These are phyloP conservation scores for Candida schatavii DNA, from an alignment of 805 yeast species.

Conservation along the genomic window DNA sequence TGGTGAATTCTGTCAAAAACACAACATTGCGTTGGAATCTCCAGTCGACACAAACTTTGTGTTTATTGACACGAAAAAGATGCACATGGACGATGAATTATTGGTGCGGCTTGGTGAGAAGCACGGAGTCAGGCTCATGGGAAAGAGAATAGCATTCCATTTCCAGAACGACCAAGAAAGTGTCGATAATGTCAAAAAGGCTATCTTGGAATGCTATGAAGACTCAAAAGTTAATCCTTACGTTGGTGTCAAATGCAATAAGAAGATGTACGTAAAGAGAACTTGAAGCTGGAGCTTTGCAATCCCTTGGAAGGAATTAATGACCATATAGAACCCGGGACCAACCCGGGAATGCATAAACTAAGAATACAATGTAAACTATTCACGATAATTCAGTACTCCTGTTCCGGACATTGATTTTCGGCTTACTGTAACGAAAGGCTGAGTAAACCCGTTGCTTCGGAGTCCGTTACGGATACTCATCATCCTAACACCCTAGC, in stretches of 20 bases:
- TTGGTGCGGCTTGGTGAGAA: constrained; percentile 44
- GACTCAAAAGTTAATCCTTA: constrained; percentile 54
- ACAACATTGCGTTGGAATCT: constrained; percentile 29
- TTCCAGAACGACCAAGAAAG: constrained; percentile 32
- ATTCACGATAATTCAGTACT: no score
- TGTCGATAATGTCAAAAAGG: constrained; percentile 37
- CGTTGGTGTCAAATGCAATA: constrained; percentile 5
- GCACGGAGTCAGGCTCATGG: constrained; percentile 63
- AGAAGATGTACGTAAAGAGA: constrained; percentile 5
- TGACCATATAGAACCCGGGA: no score
- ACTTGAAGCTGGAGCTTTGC: no score
- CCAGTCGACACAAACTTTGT: constrained; percentile 43
- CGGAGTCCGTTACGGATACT: no score
- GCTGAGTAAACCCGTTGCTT: no score
- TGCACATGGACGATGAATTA: constrained; percentile 25
- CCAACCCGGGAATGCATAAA: no score
- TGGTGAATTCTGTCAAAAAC: constrained; percentile 27
- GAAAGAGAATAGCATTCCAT: constrained; percentile 42
- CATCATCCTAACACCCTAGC: no score
- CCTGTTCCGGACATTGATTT: no score
- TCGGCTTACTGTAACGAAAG: no score
- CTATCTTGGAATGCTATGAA: constrained; percentile 56
- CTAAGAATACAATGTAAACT: no score
- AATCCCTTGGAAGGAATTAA: no score
- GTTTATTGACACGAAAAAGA: constrained; percentile 32